A percentile compares a stretch with the other conserved stretches of the same genome.
Evolutionary conservation across 78 protist genomes (phyloP).

Genomic region (Cavenderia fasciculata): DNA sequence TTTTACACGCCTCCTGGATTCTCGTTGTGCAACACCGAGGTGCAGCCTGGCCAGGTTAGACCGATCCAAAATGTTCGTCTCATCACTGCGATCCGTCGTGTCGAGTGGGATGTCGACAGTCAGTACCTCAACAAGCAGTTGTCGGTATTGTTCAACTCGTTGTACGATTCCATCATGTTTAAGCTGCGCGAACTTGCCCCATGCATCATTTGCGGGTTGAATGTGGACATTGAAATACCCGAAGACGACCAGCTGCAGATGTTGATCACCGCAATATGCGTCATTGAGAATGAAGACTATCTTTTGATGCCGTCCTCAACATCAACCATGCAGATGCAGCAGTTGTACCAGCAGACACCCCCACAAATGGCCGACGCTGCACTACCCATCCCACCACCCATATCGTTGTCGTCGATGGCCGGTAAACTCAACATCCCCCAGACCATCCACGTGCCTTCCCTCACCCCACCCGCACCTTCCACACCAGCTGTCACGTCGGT

Average conservation of each 20-base stretch:
- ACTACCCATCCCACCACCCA: background rate
- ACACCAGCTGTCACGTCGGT: background rate
- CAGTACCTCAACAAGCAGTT: constrained; percentile 62
- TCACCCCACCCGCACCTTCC: background rate
- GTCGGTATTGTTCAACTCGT: constrained; percentile 44
- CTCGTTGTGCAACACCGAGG: constrained; percentile 63
- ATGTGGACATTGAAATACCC: constrained; percentile 69
- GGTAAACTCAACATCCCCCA: background rate
- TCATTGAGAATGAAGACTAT: constrained; percentile 21
- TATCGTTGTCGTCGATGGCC: background rate
- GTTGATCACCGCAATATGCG: constrained; percentile 66
- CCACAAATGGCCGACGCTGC: background rate
- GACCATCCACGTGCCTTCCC: background rate
- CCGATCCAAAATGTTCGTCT: constrained; percentile 53
- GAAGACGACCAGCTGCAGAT: constrained; percentile 76
- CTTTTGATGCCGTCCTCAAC: background rate
- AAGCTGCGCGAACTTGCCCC: constrained; percentile 70
- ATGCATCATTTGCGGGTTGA: constrained; percentile 34
- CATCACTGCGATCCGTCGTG: constrained; percentile 70
- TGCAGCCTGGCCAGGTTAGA: constrained; percentile 38
- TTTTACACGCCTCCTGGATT: constrained; percentile 58
- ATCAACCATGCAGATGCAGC: too few relatives aligned
- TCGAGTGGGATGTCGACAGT: constrained; percentile 62
- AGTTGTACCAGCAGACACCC: too few relatives aligned
- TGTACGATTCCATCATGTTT: constrained; percentile 64